These are phyloP conservation scores for Aschersonia sp. DNA, from an alignment of 2,329 filamentous ascomycete species.

Conservation along the genomic window DNA sequence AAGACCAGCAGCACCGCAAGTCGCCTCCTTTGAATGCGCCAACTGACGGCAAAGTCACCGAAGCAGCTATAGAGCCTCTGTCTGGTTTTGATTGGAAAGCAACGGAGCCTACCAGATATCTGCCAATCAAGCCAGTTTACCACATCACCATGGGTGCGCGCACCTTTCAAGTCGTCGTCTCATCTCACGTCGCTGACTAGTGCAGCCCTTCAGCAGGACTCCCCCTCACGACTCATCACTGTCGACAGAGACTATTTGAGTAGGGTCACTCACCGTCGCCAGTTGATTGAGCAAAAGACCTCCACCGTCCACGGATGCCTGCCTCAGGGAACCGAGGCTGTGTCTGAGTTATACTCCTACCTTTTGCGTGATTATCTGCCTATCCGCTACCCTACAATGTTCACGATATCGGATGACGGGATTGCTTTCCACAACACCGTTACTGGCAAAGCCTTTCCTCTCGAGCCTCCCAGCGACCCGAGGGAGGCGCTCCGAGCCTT, in stretches of 20 bases:
- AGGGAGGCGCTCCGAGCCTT: conserved; percentile 23
- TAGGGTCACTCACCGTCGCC: conserved; percentile 24
- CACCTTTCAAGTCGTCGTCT: background rate
- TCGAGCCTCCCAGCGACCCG: conserved; percentile 13
- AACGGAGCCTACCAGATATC: conserved; percentile 21
- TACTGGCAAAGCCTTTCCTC: conserved; percentile 17
- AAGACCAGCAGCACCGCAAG: background rate
- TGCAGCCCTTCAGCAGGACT: conserved; percentile 25
- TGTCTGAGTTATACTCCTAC: conserved; percentile 33
- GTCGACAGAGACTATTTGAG: conserved; percentile 35
- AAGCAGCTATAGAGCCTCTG: conserved; percentile 10
- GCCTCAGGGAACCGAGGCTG: conserved; percentile 22
- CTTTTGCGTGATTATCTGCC: conserved; percentile 33
- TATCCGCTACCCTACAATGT: conserved; percentile 31
- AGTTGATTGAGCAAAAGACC: conserved; percentile 22
- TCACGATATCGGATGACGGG: conserved; percentile 19
- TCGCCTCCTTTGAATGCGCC: background rate
- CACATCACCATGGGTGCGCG: conserved; percentile 38
- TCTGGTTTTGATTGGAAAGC: conserved; percentile 24
- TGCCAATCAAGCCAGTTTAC: conserved; percentile 37
- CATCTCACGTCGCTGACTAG: background rate
- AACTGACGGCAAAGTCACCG: background rate
- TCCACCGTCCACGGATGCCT: conserved; percentile 26
- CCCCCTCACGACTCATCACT: conserved; percentile 34
- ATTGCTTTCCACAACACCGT: conserved; percentile 23